These are phyloP conservation scores for Eremothecium gossypii DNA, from an alignment of 1,139 yeast genomes.

Conservation along the genomic window DNA sequence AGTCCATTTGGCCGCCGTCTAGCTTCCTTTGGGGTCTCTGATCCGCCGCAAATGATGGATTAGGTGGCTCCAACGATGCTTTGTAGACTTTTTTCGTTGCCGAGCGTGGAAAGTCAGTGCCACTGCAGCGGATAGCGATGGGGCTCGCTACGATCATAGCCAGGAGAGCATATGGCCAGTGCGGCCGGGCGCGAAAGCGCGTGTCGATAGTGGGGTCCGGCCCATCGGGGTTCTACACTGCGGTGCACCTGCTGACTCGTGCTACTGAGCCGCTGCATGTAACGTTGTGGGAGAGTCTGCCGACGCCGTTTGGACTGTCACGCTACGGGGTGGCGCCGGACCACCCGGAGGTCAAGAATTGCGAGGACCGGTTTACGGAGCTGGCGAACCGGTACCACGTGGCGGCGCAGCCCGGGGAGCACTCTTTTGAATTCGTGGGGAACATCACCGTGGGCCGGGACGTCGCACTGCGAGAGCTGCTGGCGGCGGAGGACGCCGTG, in stretches of 20 bases:
- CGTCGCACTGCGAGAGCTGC: conserved; percentile 41
- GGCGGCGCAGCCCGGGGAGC: conserved; percentile 10
- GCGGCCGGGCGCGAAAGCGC: conserved; percentile 10
- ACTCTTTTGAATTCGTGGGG: conserved; percentile 59
- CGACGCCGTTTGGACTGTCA: conserved; percentile 86
- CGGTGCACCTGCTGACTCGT: conserved; percentile 58
- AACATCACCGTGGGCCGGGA: conserved; percentile 62
- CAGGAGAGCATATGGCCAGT: too few relatives aligned
- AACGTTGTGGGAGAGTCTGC: conserved; percentile 69
- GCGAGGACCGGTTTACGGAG: conserved; percentile 70
- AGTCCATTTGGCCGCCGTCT: conserved; percentile 15
- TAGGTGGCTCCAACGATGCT: too few relatives aligned
- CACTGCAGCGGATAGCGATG: too few relatives aligned
- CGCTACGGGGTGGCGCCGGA: conserved; percentile 99
- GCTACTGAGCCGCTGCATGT: conserved; percentile 39
- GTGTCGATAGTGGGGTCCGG: conserved; percentile 81
- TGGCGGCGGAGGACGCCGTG: conserved; percentile 56
- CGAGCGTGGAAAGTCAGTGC: too few relatives aligned
- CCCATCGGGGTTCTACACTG: conserved; percentile 93
- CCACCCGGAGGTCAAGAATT: conserved; percentile 91
- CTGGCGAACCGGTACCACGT: conserved; percentile 36
- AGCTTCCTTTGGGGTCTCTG: too few relatives aligned
- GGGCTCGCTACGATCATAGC: too few relatives aligned
- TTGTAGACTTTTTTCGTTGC: too few relatives aligned
- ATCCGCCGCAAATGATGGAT: too few relatives aligned